These are phyloP conservation scores for Curvularia eragrostidis DNA, from an alignment of 2,329 filamentous ascomycete species.

Conservation along the genomic window DNA sequence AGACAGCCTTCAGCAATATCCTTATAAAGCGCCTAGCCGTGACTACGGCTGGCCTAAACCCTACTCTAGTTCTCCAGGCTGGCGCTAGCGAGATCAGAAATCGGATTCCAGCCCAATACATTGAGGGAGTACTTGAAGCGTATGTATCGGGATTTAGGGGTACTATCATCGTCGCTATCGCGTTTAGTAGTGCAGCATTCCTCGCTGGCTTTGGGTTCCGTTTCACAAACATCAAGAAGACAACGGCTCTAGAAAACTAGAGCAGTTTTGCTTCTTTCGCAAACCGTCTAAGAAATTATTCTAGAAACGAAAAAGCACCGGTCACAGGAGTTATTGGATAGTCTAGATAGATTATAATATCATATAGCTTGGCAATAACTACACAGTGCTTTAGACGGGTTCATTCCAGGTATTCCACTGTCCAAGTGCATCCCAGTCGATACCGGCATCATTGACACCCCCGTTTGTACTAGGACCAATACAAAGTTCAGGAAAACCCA, in stretches of 20 bases:
- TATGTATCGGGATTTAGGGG: conserved; percentile 6
- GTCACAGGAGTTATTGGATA: not conserved
- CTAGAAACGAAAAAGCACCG: not conserved
- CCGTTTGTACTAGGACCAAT: conserved; percentile 22
- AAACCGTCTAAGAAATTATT: no score
- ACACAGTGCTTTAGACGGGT: not conserved
- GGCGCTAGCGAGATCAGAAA: conserved; percentile 41
- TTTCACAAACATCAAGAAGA: conserved; percentile 6
- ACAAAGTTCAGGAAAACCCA: conserved; percentile 33
- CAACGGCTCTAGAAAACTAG: not conserved
- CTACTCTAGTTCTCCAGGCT: conserved; percentile 39
- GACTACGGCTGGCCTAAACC: conserved; percentile 37
- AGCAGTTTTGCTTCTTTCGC: not conserved
- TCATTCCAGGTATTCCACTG: conserved; percentile 35
- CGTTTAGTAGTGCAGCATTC: conserved; percentile 7
- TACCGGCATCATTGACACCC: conserved; percentile 9
- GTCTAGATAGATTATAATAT: conserved; percentile 7
- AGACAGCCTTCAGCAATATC: conserved; percentile 51
- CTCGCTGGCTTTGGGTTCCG: conserved; percentile 2
- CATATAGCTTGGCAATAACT: not conserved
- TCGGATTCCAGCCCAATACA: not conserved
- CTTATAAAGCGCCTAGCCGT: conserved; percentile 40
- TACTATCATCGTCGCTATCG: conserved; percentile 4
- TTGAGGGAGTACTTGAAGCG: conserved; percentile 4
- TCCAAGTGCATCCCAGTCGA: conserved; percentile 37